phyloP scores from a whole-genome alignment of 2,329 filamentous ascomycete genomes.

The Trichoderma sp. region DNA sequence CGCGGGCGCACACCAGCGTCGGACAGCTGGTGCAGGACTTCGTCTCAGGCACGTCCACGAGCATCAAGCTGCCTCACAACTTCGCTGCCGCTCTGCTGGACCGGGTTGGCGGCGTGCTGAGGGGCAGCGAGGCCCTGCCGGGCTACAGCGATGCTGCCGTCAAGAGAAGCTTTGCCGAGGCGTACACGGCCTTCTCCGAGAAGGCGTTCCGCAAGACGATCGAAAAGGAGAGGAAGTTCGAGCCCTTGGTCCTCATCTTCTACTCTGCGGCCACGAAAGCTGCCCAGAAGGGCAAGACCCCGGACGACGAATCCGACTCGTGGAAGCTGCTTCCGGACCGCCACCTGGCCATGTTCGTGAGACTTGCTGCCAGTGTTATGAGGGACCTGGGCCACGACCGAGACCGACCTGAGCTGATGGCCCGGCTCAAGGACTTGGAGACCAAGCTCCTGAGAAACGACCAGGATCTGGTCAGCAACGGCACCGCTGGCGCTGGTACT shows the following conservation, averaged over 20 bases:
- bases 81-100: slow-evolving; percentile 62
- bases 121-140: slow-evolving; percentile 78
- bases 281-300: slow-evolving; percentile 71
- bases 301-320: slow-evolving; percentile 79
- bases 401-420: slow-evolving; percentile 82
- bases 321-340: slow-evolving; percentile 93
- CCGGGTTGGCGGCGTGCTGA: slow-evolving; percentile 76
- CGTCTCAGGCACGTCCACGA: slow-evolving; percentile 52
- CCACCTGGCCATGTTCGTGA: slow-evolving; percentile 91
- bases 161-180: slow-evolving; percentile 91
- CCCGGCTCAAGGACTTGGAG: slow-evolving; percentile 77
- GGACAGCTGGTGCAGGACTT: slow-evolving; percentile 90
- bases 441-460: slow-evolving; percentile 93
- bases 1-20: slow-evolving; percentile 69
- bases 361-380: slow-evolving; percentile 77
- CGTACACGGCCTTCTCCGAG: slow-evolving; percentile 90
- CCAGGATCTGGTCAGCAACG: slow-evolving; percentile 67
- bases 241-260: slow-evolving; percentile 93
- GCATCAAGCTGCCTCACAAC: slow-evolving; percentile 59
- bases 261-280: slow-evolving; percentile 91
- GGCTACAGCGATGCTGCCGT: slow-evolving; percentile 90
- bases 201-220: slow-evolving; percentile 84
- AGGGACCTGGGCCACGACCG: slow-evolving; percentile 82
- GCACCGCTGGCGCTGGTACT: slow-evolving; percentile 41
- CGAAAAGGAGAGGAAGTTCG: slow-evolving; percentile 90